These are phyloP conservation scores for Solanum dulcamara DNA, from an alignment of 257 asterid species.

Conservation along the genomic window DNA sequence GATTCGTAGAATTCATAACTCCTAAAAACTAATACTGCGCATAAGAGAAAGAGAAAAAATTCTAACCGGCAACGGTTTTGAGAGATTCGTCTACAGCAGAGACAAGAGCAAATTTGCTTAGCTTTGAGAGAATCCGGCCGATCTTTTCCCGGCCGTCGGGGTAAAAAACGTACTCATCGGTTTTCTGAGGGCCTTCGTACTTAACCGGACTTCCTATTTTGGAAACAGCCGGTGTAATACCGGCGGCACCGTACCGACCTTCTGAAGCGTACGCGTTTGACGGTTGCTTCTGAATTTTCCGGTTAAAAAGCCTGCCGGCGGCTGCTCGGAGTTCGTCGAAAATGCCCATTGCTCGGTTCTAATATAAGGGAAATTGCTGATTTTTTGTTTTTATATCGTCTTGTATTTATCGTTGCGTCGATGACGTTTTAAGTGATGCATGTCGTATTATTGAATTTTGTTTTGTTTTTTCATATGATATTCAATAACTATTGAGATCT, in stretches of 20 bases:
- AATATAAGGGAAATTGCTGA: not conserved
- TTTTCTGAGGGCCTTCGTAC: not conserved
- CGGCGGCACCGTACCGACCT: not conserved
- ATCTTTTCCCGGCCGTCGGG: constrained; percentile 16
- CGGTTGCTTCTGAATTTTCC: not conserved
- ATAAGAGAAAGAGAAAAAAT: not conserved
- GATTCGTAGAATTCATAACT: not conserved
- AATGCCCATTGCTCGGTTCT: not conserved
- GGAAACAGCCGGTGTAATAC: not conserved
- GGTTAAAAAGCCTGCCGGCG: constrained; percentile 3
- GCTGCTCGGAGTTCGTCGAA: constrained; percentile 9
- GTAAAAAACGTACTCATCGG: constrained; percentile 14
- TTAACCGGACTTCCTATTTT: not conserved
- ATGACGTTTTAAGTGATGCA: not conserved
- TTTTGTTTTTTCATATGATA: too few species aligned
- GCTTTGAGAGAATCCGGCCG: constrained; percentile 1
- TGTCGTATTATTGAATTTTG: too few species aligned
- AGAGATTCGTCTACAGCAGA: constrained; percentile 42
- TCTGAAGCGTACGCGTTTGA: not conserved
- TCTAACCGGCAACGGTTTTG: constrained; percentile 21
- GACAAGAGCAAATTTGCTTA: constrained; percentile 43
- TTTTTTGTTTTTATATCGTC: not conserved
- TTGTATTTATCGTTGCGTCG: not conserved
- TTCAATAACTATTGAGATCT: too few species aligned
- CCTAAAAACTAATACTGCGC: not conserved